A percentile compares a stretch with the other conserved stretches of the same genome.
phyloP scores from a whole-genome alignment of 192 early-diverging fungal genomes.

The Coemansia sp. region DNA sequence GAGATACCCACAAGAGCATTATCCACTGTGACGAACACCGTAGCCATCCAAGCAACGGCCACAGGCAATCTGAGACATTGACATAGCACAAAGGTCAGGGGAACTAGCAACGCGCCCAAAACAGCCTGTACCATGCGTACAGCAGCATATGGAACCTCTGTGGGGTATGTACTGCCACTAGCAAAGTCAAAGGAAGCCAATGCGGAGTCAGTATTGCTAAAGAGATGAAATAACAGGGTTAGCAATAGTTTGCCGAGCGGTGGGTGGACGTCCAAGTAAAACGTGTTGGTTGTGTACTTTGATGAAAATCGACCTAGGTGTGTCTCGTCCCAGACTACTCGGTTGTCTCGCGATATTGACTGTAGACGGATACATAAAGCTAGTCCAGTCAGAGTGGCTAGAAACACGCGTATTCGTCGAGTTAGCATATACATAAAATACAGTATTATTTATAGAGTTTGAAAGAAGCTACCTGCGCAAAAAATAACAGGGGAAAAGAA shows the following conservation, averaged over 20 bases:
- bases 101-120: slow-evolving; percentile 76
- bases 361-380: slow-evolving; percentile 42
- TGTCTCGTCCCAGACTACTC: slow-evolving; percentile 89
- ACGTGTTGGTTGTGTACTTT: slow-evolving; percentile 84
- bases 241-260: slow-evolving; percentile 81
- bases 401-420: not conserved
- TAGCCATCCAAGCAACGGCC: slow-evolving; percentile 58
- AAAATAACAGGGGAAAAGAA: not conserved
- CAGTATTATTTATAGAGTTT: not conserved
- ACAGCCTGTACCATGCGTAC: slow-evolving; percentile 77
- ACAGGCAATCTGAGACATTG: slow-evolving; percentile 9
- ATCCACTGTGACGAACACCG: slow-evolving; percentile 77
- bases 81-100: slow-evolving; percentile 70
- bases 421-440: not conserved
- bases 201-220: slow-evolving; percentile 58
- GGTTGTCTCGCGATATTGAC: slow-evolving; percentile 56
- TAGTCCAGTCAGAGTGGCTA: slow-evolving; percentile 9
- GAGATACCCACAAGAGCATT: slow-evolving; percentile 63
- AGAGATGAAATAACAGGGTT: slow-evolving; percentile 67
- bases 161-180: slow-evolving; percentile 76
- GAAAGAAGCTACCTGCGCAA: too few relatives aligned
- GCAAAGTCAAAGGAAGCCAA: slow-evolving; percentile 82
- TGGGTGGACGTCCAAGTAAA: slow-evolving; percentile 98
- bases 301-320: slow-evolving; percentile 97
- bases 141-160: slow-evolving; percentile 81